Percentiles rank a stretch among this genome's conserved stretches.
Evolutionary conservation across 2,329 filamentous ascomycete genomes (phyloP).

Genomic region (Phaeomoniella chlamydospora): DNA sequence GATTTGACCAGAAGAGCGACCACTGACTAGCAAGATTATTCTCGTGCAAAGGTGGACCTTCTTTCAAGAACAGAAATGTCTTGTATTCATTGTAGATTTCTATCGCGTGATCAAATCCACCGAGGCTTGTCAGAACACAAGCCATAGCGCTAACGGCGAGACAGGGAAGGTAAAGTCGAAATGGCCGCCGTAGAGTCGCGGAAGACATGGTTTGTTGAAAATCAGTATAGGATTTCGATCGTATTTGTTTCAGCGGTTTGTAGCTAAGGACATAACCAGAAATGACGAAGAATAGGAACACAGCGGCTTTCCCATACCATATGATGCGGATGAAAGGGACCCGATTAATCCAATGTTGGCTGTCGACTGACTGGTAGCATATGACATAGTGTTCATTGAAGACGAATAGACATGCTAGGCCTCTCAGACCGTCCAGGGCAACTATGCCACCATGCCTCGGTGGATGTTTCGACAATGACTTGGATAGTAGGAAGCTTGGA

Average conservation of each 20-base stretch:
- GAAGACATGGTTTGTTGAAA: conserved; percentile 24
- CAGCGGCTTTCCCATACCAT: conserved; percentile 11
- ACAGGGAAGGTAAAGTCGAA: conserved; percentile 26
- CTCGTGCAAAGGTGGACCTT: not conserved
- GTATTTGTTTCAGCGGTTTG: conserved; percentile 24
- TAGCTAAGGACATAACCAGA: conserved; percentile 33
- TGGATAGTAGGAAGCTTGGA: not conserved
- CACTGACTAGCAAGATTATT: not conserved
- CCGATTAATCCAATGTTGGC: conserved; percentile 16
- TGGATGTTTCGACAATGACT: not conserved
- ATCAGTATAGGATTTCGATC: conserved; percentile 20
- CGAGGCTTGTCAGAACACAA: not conserved
- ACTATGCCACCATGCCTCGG: too few species aligned
- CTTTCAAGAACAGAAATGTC: not conserved
- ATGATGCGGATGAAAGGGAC: conserved; percentile 23
- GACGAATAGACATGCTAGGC: conserved; percentile 20
- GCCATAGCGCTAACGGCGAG: not conserved
- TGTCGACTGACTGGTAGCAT: conserved; percentile 2
- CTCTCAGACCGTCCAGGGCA: conserved; percentile 23
- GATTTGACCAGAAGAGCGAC: too few species aligned
- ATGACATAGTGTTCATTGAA: conserved; percentile 8
- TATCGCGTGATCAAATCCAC: not conserved
- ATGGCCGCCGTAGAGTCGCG: conserved; percentile 25
- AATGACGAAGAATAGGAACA: conserved; percentile 32
- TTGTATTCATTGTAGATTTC: not conserved